Base-by-base conservation (phyloP, 1,139 yeast species). In the Wickerhamomyces sp. region DNA sequence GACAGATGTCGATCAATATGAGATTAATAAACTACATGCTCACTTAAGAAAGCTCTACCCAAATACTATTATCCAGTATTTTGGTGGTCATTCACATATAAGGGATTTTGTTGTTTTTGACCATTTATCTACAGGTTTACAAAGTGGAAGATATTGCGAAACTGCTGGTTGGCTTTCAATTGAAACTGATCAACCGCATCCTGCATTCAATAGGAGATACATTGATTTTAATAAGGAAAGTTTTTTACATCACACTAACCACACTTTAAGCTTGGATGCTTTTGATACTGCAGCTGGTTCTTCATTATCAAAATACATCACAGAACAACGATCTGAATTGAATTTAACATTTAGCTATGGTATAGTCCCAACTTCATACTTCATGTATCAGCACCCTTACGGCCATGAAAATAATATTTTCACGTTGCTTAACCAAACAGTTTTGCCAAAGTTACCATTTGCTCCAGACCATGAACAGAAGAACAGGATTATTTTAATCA, bases 51-150 rank as follows among this genome's bases (percentile, higher is more conserved):
- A 58, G 18, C 67, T 60, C 28, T 82, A 75, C 54, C 90, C 95
- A 2, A 55, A 68, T 21, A 72, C 74, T 0, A 70, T 81, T 1
- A 85, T 92, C 37, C 96, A 88, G 55, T 85, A 85, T 56, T 81
- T 92, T 59, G 97, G 97, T 1, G 98, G 97, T 1, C 98, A 92
- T 61, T 81, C 95, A 31, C 98, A 92, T 59, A 79, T 92, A 28
- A 70, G 98, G 46, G 97, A 92, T 61, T 90, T 82, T 59, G 72
- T 76, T 6, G 67, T 78, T 5, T 70, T 78, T 44, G 98, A 92
- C 57, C 63, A 67, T 2, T 67, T 65, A 40, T 76, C 94, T 24
- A 78, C 87, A 0, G 96, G 82, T 0, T 61, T 92, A 21, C 95
- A 90, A 61, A 85, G 96, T 53, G 98, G 98, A 0, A 70, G 97